Percentiles rank a stretch among this genome's conserved stretches.
phyloP scores from a whole-genome alignment of 805 yeast species.

The Spathaspora gorwiae region DNA sequence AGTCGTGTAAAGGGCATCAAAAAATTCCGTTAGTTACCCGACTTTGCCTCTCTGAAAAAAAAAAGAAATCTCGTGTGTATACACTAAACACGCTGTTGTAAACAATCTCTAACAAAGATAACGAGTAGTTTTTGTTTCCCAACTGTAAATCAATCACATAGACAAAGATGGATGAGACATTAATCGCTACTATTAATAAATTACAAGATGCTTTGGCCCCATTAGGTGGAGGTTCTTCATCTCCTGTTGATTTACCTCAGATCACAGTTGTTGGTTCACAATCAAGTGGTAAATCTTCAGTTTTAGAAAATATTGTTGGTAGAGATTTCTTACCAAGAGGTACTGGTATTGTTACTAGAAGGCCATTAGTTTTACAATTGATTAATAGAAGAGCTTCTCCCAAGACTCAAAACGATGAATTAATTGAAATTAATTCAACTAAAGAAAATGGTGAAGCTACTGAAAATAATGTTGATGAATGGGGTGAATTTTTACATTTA shows the following conservation, averaged over 20 bases:
- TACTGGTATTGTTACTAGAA: slow-evolving; percentile 86
- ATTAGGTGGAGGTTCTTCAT: slow-evolving; percentile 80
- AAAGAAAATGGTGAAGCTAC: slow-evolving; percentile 45
- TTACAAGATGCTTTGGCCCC: slow-evolving; percentile 97
- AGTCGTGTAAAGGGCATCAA: too few species aligned
- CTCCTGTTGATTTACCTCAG: slow-evolving; percentile 91
- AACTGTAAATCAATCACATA: slow-evolving; percentile 2
- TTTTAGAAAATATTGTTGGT: slow-evolving; percentile 85
- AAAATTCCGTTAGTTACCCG: too few species aligned
- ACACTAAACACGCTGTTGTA: too few species aligned
- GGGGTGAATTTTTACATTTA: slow-evolving; percentile 96
- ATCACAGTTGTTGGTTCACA: slow-evolving; percentile 95
- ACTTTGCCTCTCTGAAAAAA: too few species aligned
- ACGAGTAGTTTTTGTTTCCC: too few species aligned
- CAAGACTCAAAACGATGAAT: slow-evolving; percentile 23
- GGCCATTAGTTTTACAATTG: slow-evolving; percentile 80
- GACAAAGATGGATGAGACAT: slow-evolving; percentile 64
- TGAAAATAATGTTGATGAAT: slow-evolving; percentile 77
- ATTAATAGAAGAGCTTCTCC: slow-evolving; percentile 56
- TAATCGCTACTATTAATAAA: slow-evolving; percentile 82
- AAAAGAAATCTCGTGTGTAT: too few species aligned
- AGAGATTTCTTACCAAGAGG: slow-evolving; percentile 90
- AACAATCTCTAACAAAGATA: too few species aligned
- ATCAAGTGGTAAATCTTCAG: slow-evolving; percentile 85
- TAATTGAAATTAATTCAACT: slow-evolving; percentile 42